phyloP scores from a whole-genome alignment of 108 stramenopile species.

The Aureococcus anophagefferens region DNA sequence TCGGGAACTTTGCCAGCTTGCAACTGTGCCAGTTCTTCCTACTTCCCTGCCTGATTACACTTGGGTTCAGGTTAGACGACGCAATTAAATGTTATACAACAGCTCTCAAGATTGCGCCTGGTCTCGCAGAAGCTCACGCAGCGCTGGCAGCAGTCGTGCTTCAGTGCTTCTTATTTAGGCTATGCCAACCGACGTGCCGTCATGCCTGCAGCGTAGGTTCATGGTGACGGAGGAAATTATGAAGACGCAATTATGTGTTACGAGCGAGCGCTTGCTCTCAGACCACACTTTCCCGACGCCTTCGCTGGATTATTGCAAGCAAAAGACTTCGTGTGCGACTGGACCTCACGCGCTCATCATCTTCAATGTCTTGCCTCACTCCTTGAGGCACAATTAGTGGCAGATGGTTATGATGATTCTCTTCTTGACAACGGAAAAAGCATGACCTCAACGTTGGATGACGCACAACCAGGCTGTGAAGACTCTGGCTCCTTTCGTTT shows the following conservation, averaged over 20 bases:
- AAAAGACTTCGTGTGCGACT: conserved; percentile 43
- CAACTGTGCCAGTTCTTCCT: no score
- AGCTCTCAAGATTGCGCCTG: conserved; percentile 15
- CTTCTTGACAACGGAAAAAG: no score
- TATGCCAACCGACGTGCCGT: no score
- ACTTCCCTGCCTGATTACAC: no score
- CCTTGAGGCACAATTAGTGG: conserved; percentile 14
- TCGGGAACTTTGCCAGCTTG: conserved; percentile 37
- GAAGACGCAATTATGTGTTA: conserved; percentile 43
- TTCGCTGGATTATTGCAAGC: conserved; percentile 44
- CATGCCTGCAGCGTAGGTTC: conserved; percentile 12
- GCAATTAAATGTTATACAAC: conserved; percentile 46
- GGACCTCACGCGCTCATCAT: conserved; percentile 31
- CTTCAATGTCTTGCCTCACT: conserved; percentile 5
- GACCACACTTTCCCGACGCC: conserved; percentile 44
- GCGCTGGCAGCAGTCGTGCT: conserved; percentile 22
- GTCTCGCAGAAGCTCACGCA: conserved; percentile 36
- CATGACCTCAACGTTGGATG: no score
- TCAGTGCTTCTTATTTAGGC: no score
- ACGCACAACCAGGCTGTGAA: no score
- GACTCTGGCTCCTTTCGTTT: no score
- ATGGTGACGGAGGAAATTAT: conserved; percentile 40
- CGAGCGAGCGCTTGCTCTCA: conserved; percentile 36
- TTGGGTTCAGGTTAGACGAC: conserved; percentile 15
- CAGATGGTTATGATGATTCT: background rate